These are phyloP conservation scores for Fistulifera pelliculosa DNA, from an alignment of 108 stramenopile species.

Conservation along the genomic window DNA sequence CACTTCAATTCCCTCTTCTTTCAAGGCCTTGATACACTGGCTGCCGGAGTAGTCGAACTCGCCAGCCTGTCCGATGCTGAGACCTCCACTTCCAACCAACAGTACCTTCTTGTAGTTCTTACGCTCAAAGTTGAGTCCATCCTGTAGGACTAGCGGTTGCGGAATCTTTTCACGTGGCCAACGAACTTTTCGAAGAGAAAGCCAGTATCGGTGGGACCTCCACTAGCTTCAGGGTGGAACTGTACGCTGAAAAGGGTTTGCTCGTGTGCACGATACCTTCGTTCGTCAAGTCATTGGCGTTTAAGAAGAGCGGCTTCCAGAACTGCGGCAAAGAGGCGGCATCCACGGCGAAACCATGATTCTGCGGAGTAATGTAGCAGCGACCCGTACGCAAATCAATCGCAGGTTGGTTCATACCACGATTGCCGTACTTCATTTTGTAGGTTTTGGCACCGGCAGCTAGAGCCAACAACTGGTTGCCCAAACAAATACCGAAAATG, in stretches of 20 bases:
- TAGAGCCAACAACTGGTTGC: conserved; percentile 96
- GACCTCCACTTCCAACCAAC: conserved; percentile 95
- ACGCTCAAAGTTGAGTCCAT: conserved; percentile 68
- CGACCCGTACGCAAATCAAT: conserved; percentile 94
- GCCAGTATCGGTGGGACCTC: conserved; percentile 96
- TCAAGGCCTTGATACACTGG: conserved; percentile 99
- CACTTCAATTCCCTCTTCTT: conserved; percentile 98
- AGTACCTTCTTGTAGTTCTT: conserved; percentile 90
- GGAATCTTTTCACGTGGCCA: conserved; percentile 71
- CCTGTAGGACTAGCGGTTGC: conserved; percentile 85
- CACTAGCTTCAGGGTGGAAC: conserved; percentile 98
- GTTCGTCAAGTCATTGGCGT: conserved; percentile 97
- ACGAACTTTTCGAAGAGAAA: conserved; percentile 97
- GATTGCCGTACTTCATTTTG: conserved; percentile 99
- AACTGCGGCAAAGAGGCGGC: conserved; percentile 61
- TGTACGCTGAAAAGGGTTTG: conserved; percentile 97
- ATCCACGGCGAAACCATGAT: conserved; percentile 96
- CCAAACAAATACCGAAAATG: conserved; percentile 99
- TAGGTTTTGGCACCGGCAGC: conserved; percentile 96
- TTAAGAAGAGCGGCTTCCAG: conserved; percentile 97
- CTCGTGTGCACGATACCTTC: conserved; percentile 96
- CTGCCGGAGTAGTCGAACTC: conserved; percentile 99
- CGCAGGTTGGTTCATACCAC: conserved; percentile 97
- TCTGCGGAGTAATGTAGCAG: conserved; percentile 99
- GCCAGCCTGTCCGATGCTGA: conserved; percentile 99